Base-by-base conservation (phyloP, 306 rosid species). In the Malus sylvestris region DNA sequence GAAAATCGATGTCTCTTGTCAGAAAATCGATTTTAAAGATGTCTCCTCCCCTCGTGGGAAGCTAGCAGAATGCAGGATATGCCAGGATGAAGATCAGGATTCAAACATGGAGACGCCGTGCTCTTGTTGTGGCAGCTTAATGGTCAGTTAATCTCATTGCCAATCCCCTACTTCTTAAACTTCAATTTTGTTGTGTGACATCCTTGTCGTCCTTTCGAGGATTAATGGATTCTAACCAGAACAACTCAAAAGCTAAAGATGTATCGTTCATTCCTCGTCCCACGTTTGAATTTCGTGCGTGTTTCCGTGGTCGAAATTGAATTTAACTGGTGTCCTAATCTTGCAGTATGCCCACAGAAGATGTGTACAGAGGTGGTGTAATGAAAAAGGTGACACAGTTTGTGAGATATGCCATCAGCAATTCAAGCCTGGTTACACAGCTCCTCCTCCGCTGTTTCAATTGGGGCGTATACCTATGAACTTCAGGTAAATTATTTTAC, bases 351-450 rank as follows among this genome's bases (percentile, higher is more conserved):
- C 98, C 5, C 99, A 96, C 86, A 89, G 98, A 40, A 87, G 86
- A 81, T 96, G 99, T 69, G 81, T 96, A 76, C 99, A 96, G 71
- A 81, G 89, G 77, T 96, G 99, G 99, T 96, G 99, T 71, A 87
- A 96, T 76, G 99, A 92, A 87, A 96, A 96, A 82, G 97, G 99
- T 42, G 90, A 96, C 82, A 92, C 93, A 46, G 72, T 81, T 23
- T 96, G 99, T 79, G 99, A 96, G 88, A 96, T 96, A 84, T 96
- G 99, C 85, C 98, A 86, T 71, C 89, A 96, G 99, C 96, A 73
- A 85, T 96, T 87, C 86, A 88, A 88, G 71, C 97, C 96, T 51
- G 98, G 87, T 67, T 96, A 96, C 76, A 91, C 99, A 16, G 93
- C 96, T 82, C 98, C 98, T 70, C 88, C 97, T 55, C 97, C 97